These are phyloP conservation scores for Volvox africanus DNA, from an alignment of 139 green algal genomes.

Conservation along the genomic window DNA sequence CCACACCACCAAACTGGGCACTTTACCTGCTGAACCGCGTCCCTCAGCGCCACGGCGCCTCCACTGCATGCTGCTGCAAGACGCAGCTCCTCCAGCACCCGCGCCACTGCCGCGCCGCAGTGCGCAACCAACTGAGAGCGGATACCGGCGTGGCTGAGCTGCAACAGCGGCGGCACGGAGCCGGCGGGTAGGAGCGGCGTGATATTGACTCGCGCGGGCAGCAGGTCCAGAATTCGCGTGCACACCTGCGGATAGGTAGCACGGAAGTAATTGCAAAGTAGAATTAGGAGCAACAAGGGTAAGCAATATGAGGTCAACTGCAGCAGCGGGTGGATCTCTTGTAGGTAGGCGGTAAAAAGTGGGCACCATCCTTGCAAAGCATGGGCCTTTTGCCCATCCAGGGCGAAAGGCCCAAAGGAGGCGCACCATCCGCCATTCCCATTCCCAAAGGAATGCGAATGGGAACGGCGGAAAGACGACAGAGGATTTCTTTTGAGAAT, in stretches of 20 bases:
- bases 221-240: constrained; percentile 30
- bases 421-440: too few species aligned
- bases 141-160: constrained; percentile 18
- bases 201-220: constrained; percentile 38
- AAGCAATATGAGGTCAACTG: too few species aligned
- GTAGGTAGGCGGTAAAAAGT: too few species aligned
- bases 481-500: too few species aligned
- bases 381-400: too few species aligned
- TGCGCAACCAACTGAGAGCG: constrained; percentile 29
- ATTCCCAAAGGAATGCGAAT: too few species aligned
- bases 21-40: constrained; percentile 33
- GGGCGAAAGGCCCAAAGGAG: too few species aligned
- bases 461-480: too few species aligned
- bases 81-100: constrained; percentile 43
- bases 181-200: constrained; percentile 41
- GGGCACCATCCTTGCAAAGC: too few species aligned
- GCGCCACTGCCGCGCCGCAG: constrained; percentile 21
- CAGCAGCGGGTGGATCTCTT: too few species aligned
- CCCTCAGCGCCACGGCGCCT: constrained; percentile 10
- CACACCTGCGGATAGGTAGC: neutral
- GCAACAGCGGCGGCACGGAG: constrained; percentile 44
- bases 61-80: constrained; percentile 41
- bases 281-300: too few species aligned
- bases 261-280: too few species aligned
- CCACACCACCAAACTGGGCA: neutral